Evolutionary conservation across 2,329 filamentous ascomycete species (phyloP).

Genomic region (Onygenales sp.): DNA sequence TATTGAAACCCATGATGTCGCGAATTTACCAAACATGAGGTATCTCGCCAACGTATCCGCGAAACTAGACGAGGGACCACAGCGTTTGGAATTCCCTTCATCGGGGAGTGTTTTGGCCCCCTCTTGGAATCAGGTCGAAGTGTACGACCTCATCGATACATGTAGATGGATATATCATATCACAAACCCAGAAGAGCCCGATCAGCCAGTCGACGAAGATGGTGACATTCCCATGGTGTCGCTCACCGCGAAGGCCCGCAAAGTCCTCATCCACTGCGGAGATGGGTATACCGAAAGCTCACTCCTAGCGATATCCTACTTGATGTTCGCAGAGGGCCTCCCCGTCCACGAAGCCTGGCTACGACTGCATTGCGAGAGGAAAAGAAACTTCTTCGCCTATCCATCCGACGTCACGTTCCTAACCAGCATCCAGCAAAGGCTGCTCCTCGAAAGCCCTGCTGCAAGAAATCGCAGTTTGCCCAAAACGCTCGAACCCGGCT

Average conservation of each 20-base stretch:
- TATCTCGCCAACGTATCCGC: constrained; percentile 56
- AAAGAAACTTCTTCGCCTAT: constrained; percentile 94
- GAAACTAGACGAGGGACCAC: constrained; percentile 40
- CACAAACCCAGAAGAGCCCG: constrained; percentile 49
- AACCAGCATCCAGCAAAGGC: constrained; percentile 62
- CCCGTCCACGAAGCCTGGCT: constrained; percentile 82
- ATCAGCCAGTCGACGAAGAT: constrained; percentile 38
- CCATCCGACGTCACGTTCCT: constrained; percentile 78
- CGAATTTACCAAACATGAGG: constrained; percentile 62
- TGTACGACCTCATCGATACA: constrained; percentile 74
- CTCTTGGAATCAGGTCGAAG: constrained; percentile 71
- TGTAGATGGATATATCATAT: constrained; percentile 86
- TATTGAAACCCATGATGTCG: constrained; percentile 82
- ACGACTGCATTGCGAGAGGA: constrained; percentile 65
- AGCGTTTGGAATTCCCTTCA: constrained; percentile 74
- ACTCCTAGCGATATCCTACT: constrained; percentile 80
- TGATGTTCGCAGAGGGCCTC: constrained; percentile 78
- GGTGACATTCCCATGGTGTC: constrained; percentile 47
- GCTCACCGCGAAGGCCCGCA: constrained; percentile 42
- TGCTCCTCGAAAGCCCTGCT: constrained; percentile 48
- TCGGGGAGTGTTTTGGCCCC: constrained; percentile 87
- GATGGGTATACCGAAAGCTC: constrained; percentile 96
- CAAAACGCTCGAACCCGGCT: constrained; percentile 51
- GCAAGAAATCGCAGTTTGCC: constrained; percentile 13
- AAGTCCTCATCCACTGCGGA: constrained; percentile 81